phyloP scores from a whole-genome alignment of 768 basidiomycete species.

The Lentinula aciculospora region DNA sequence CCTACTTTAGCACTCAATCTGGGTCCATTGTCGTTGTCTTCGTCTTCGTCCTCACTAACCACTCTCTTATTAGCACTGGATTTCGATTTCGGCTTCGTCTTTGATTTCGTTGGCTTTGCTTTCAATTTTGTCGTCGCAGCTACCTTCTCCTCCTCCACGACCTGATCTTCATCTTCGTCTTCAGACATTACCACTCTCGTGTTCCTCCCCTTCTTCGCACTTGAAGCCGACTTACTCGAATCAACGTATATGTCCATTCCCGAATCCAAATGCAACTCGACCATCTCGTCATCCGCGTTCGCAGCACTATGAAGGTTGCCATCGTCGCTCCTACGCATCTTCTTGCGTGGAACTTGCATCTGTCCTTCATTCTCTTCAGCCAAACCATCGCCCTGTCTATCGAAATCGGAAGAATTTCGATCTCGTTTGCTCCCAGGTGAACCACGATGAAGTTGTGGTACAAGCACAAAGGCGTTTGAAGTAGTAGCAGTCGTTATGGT shows the following conservation, averaged over 20 bases:
- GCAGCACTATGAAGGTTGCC: neutral
- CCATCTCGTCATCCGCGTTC: neutral
- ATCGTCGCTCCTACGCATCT: neutral
- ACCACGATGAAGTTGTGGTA: neutral
- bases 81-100: slow-evolving; percentile 1
- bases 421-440: neutral
- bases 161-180: slow-evolving; percentile 19
- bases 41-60: neutral
- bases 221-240: slow-evolving; percentile 1
- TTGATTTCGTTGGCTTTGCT: slow-evolving; percentile 16
- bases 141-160: neutral
- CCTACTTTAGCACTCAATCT: neutral
- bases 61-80: neutral
- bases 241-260: neutral
- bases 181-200: slow-evolving; percentile 15
- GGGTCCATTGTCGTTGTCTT: neutral
- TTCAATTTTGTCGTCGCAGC: neutral
- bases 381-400: slow-evolving; percentile 6
- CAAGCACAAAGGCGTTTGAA: neutral
- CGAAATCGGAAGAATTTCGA: slow-evolving; percentile 8
- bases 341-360: neutral
- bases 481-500: neutral
- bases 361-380: neutral
- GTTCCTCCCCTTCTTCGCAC: slow-evolving; percentile 6
- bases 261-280: neutral